Evolutionary conservation across 2,329 filamentous ascomycete genomes (phyloP).

Genomic region (Alternaria triticina): DNA sequence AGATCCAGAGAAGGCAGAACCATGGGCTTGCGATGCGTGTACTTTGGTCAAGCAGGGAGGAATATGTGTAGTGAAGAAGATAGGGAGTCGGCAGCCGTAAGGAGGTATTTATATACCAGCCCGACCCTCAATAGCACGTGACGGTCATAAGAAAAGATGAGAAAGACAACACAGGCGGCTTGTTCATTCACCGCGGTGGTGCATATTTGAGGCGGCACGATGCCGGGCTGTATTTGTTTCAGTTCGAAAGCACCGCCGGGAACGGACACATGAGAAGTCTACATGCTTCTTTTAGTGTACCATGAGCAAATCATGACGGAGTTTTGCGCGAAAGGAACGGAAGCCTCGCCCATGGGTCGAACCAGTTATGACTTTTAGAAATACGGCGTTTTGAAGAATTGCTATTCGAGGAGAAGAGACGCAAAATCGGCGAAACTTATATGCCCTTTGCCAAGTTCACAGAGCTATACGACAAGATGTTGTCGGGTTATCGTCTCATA

Average conservation of each 20-base stretch:
- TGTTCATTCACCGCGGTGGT: background rate
- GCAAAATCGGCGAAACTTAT: background rate
- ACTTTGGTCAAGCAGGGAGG: background rate
- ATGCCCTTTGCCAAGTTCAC: rapidly evolving
- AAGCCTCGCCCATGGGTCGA: background rate
- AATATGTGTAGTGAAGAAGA: background rate
- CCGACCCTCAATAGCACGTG: background rate
- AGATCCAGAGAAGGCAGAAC: background rate
- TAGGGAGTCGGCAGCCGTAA: background rate
- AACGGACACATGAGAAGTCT: background rate
- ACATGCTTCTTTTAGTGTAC: background rate
- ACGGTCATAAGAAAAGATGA: background rate
- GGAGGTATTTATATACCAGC: background rate
- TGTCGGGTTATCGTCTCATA: background rate
- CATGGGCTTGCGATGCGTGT: too few relatives aligned
- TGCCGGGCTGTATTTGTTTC: too few relatives aligned
- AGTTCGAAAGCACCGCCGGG: too few relatives aligned
- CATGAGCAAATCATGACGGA: background rate
- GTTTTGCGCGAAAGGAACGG: background rate
- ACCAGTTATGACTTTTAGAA: background rate
- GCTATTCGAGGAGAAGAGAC: background rate
- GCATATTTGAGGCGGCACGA: background rate
- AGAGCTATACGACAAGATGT: background rate
- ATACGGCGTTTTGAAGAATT: background rate
- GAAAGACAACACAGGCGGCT: background rate